phyloP scores from a whole-genome alignment of 2,329 filamentous ascomycete genomes.

The Aquanectria penicillioides region DNA sequence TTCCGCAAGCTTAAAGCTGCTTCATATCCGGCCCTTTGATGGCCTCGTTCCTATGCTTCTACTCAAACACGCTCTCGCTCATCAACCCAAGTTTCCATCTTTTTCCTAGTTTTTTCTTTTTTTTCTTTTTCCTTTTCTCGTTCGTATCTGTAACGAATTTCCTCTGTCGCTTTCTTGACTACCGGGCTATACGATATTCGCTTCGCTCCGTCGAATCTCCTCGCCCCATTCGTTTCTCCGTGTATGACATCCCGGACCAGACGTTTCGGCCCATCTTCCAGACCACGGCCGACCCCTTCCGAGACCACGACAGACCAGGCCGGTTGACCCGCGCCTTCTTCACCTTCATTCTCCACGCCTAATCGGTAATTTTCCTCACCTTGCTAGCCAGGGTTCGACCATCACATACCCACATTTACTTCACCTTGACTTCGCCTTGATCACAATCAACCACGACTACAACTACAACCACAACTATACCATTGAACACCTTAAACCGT shows the following conservation, averaged over 20 bases:
- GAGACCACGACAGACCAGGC: constrained; percentile 31
- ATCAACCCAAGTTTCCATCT: constrained; percentile 29
- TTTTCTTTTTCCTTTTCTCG: constrained; percentile 37
- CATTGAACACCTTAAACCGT: neutral
- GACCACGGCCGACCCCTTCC: constrained; percentile 28
- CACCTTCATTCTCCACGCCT: constrained; percentile 32
- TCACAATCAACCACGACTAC: constrained; percentile 11
- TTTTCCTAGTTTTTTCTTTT: constrained; percentile 27
- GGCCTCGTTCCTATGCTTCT: constrained; percentile 38
- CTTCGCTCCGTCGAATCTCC: constrained; percentile 16
- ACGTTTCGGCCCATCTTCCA: constrained; percentile 31
- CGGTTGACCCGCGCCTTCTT: constrained; percentile 42
- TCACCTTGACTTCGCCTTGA: constrained; percentile 6
- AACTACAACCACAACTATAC: constrained; percentile 13
- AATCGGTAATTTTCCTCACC: constrained; percentile 40
- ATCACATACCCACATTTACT: constrained; percentile 19
- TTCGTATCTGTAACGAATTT: constrained; percentile 42
- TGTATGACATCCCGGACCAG: constrained; percentile 20
- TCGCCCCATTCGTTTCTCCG: constrained; percentile 22
- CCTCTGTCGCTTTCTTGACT: constrained; percentile 37
- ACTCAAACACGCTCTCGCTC: constrained; percentile 40
- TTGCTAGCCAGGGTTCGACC: constrained; percentile 22
- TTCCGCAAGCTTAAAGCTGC: constrained; percentile 44
- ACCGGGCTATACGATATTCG: constrained; percentile 29
- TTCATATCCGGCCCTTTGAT: constrained; percentile 42